Evolutionary conservation across 495 filamentous ascomycete species (phyloP).

Genomic region (Aspergillus nanangensis): DNA sequence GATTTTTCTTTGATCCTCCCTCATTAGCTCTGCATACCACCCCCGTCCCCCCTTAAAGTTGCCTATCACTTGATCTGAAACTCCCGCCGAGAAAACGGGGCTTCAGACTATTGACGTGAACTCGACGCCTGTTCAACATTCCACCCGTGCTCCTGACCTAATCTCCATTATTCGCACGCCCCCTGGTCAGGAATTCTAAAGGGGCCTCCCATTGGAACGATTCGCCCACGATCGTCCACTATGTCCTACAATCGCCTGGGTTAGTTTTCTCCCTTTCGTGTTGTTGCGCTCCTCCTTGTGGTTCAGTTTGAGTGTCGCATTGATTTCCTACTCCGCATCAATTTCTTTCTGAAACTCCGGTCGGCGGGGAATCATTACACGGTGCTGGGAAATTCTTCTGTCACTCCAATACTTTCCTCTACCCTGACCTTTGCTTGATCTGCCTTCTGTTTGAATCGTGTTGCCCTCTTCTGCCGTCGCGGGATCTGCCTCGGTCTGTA

Average conservation of each 20-base stretch:
- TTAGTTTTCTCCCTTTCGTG: constrained; percentile 44
- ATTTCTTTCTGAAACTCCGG: constrained; percentile 20
- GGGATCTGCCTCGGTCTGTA: not conserved
- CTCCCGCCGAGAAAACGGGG: constrained; percentile 23
- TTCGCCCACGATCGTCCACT: constrained; percentile 14
- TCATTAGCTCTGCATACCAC: not conserved
- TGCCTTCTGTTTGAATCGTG: not conserved
- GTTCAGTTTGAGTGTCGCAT: constrained; percentile 6
- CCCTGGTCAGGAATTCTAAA: constrained; percentile 15
- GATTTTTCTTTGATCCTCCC: too few species aligned
- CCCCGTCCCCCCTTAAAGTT: not conserved
- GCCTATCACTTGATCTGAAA: constrained; percentile 23
- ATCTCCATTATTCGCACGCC: constrained; percentile 21
- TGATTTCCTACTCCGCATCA: constrained; percentile 17
- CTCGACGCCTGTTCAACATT: constrained; percentile 19
- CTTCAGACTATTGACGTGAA: constrained; percentile 15
- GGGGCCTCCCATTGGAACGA: constrained; percentile 21
- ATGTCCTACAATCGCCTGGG: constrained; percentile 69
- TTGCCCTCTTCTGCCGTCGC: not conserved
- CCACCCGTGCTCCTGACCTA: constrained; percentile 31
- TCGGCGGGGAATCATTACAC: constrained; percentile 7
- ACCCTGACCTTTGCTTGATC: too few species aligned
- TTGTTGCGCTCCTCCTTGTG: constrained; percentile 11
- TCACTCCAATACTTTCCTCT: too few species aligned
- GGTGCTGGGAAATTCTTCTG: too few species aligned